Base-by-base conservation (phyloP, 1,284 basidiomycete species). In the Agroathelia rolfsii region DNA sequence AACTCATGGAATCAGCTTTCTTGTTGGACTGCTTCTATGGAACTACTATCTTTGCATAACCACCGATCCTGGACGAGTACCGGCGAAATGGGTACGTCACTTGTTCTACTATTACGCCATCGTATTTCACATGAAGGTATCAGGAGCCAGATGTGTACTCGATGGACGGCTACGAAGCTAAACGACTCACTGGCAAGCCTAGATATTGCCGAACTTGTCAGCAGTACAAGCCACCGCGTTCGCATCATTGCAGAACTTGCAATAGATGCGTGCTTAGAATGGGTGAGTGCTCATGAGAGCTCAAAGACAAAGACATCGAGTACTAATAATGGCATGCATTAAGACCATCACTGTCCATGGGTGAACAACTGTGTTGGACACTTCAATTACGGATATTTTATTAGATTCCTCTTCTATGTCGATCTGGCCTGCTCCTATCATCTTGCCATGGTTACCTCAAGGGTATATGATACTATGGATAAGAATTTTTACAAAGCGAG, bases 321-420 rank as follows among this genome's bases (percentile, higher is more conserved):
- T 21, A 18, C 13, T 14, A 30, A 18, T 40, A 26, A 32, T 37
- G 40, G 19, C 32, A 36, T 23, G 24, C 24, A n/a, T 17, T 18
- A 41, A 85, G 82, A 89, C 59, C 90, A 95, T 47, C 90, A 94
- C 47, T 94, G 90, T 52, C 84, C 84, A 14, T 89, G 84, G 85
- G 78, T 86, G 35, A 85, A 87, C 50, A 88, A 87, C 52, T 89
- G 89, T 50, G 81, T 95, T 42, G 92, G 90, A 0, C 81, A 88
- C 55, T 73, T 69, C 58, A 96, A 94, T 55, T 80, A 93, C 41
- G 82, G 81, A 1, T 76, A 93, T 58, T 97, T 97, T 52, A 62
- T 95, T 35, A 82, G 92, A 13, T 96, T 96, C 59, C 71, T 96
- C 2, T 80, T 92, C 55, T 92, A 71, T 46, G 92, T 98, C 35